A percentile compares a stretch with the other conserved stretches of the same genome.
Evolutionary conservation across 2,329 filamentous ascomycete genomes (phyloP).

Genomic region (Oidium heveae): DNA sequence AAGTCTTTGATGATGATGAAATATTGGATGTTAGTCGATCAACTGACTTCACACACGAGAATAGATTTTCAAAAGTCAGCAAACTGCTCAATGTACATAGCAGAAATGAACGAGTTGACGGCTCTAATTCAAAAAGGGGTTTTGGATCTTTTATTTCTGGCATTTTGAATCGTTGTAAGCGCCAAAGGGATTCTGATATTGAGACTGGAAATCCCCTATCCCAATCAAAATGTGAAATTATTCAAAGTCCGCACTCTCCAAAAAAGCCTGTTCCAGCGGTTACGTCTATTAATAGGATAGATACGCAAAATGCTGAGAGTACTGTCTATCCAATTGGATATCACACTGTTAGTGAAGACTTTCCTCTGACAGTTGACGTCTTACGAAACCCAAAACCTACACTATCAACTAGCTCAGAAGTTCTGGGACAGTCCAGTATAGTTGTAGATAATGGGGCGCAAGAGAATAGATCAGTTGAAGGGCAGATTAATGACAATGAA

Average conservation of each 20-base stretch:
- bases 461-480: too few relatives aligned
- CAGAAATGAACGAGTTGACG: slow-evolving; percentile 4
- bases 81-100: slow-evolving; percentile 10
- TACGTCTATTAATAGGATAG: slow-evolving; percentile 33
- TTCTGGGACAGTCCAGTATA: too few relatives aligned
- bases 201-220: slow-evolving; percentile 3
- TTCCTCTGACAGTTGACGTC: slow-evolving; percentile 3
- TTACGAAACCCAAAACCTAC: slow-evolving; percentile 1
- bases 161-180: slow-evolving; percentile 10
- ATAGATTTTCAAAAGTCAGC: slow-evolving; percentile 12
- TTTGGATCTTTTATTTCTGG: slow-evolving; percentile 21
- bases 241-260: slow-evolving; percentile 19
- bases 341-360: slow-evolving; percentile 24
- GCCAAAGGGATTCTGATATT: slow-evolving; percentile 7
- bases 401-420: too few relatives aligned
- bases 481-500: too few relatives aligned
- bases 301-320: slow-evolving; percentile 36
- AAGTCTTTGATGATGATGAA: slow-evolving; percentile 50
- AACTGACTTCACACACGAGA: slow-evolving; percentile 19
- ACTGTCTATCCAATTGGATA: slow-evolving; percentile 38
- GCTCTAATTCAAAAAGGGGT: slow-evolving; percentile 8
- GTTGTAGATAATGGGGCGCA: too few relatives aligned
- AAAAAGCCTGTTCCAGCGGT: slow-evolving; percentile 26
- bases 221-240: slow-evolving; percentile 1
- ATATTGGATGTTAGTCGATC: slow-evolving; percentile 40